phyloP scores from a whole-genome alignment of 495 filamentous ascomycete species.

The Aspergillus ostianus region DNA sequence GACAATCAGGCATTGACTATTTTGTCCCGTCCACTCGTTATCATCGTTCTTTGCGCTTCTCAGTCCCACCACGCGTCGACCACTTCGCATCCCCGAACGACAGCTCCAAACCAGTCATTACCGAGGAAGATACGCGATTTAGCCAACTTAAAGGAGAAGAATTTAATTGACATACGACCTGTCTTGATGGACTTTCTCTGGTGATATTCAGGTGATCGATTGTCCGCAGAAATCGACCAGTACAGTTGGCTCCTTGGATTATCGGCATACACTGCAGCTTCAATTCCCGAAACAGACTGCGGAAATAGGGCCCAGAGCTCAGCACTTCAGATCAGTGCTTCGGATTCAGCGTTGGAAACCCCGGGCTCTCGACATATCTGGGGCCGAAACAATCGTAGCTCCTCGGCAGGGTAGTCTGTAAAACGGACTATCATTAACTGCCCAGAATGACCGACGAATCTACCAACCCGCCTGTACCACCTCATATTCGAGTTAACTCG shows the following conservation, averaged over 20 bases:
- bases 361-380: background rate
- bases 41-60: background rate
- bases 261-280: background rate
- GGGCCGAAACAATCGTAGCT: background rate
- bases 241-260: background rate
- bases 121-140: background rate
- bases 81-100: background rate
- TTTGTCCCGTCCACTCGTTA: slow-evolving; percentile 10
- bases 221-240: no score
- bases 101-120: background rate
- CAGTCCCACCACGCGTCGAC: slow-evolving; percentile 4
- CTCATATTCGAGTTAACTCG: slow-evolving; percentile 60
- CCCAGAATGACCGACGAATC: slow-evolving; percentile 13
- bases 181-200: background rate
- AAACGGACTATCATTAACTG: background rate
- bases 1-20: background rate
- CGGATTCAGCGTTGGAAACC: background rate
- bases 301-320: background rate
- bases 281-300: background rate
- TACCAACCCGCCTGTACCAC: slow-evolving; percentile 8
- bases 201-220: background rate
- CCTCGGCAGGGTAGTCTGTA: background rate
- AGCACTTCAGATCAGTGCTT: no score
- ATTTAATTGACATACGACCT: background rate
- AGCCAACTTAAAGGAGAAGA: background rate